Percentiles rank a stretch among this genome's conserved stretches.
phyloP scores from a whole-genome alignment of 75 land plant genomes.

The Cunninghamia lanceolata region DNA sequence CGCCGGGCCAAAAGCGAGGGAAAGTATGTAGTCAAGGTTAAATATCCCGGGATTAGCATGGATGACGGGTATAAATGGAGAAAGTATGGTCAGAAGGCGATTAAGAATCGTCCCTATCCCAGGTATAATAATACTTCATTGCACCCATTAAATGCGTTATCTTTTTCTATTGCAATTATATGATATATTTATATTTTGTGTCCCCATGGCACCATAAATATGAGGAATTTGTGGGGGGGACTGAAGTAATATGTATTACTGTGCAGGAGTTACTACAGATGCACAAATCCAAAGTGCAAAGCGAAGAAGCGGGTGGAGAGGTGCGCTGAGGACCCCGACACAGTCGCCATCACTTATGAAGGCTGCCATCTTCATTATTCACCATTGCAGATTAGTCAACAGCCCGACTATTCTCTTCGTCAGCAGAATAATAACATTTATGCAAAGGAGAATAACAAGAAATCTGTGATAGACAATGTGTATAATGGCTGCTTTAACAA shows the following conservation, averaged over 20 bases:
- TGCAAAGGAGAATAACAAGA: conserved; percentile 15
- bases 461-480: not conserved
- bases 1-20: conserved; percentile 28
- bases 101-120: no score
- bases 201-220: no score
- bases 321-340: conserved; percentile 51
- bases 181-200: no score
- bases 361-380: conserved; percentile 72
- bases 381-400: conserved; percentile 9
- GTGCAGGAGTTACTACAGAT: conserved; percentile 67
- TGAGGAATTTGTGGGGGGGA: no score
- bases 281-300: conserved; percentile 65
- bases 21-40: conserved; percentile 55
- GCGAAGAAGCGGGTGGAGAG: conserved; percentile 78
- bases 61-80: no score
- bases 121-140: conserved; percentile 26
- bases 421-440: no score
- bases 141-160: no score
- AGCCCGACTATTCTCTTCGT: not conserved
- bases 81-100: no score
- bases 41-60: conserved; percentile 37
- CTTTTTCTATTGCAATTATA: not conserved
- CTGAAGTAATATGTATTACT: no score
- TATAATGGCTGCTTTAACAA: not conserved
- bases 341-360: conserved; percentile 62